These are phyloP conservation scores for Mycosphaerelloides madeirae DNA, from an alignment of 2,329 filamentous ascomycete genomes.

Conservation along the genomic window DNA sequence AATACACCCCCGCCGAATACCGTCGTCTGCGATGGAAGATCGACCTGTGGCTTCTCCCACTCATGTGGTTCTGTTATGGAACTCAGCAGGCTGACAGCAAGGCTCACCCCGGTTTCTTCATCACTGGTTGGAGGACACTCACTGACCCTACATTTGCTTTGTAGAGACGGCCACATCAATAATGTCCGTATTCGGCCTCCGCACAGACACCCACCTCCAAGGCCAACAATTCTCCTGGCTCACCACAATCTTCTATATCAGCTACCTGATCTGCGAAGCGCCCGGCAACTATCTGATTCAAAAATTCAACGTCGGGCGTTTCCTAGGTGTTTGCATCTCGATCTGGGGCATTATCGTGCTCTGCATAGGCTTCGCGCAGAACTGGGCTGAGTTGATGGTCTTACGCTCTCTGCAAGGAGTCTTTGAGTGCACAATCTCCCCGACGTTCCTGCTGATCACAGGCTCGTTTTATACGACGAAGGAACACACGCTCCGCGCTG, in stretches of 20 bases:
- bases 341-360: conserved; percentile 14
- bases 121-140: too few species aligned
- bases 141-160: too few species aligned
- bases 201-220: conserved; percentile 6
- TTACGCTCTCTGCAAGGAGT: conserved; percentile 10
- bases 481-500: conserved; percentile 8
- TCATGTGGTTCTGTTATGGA: conserved; percentile 46
- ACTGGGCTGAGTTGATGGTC: conserved; percentile 10
- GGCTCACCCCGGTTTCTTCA: too few species aligned
- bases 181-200: conserved; percentile 10
- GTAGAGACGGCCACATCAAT: conserved; percentile 30
- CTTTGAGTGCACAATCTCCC: conserved; percentile 13
- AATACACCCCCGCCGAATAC: conserved; percentile 5
- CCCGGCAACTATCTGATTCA: conserved; percentile 13
- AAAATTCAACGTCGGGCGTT: conserved; percentile 10
- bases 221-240: conserved; percentile 12
- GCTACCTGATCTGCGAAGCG: conserved; percentile 9
- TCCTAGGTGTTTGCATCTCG: conserved; percentile 7
- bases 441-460: conserved; percentile 8
- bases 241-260: conserved; percentile 11
- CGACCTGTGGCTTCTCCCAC: conserved; percentile 40
- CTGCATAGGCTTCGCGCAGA: conserved; percentile 14
- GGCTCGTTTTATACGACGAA: conserved; percentile 7
- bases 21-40: conserved; percentile 29
- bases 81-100: conserved; percentile 46